Percentiles rank a stretch among this genome's conserved stretches.
phyloP scores from a whole-genome alignment of 2,329 filamentous ascomycete genomes.

The Neofusicoccum umdonicola region DNA sequence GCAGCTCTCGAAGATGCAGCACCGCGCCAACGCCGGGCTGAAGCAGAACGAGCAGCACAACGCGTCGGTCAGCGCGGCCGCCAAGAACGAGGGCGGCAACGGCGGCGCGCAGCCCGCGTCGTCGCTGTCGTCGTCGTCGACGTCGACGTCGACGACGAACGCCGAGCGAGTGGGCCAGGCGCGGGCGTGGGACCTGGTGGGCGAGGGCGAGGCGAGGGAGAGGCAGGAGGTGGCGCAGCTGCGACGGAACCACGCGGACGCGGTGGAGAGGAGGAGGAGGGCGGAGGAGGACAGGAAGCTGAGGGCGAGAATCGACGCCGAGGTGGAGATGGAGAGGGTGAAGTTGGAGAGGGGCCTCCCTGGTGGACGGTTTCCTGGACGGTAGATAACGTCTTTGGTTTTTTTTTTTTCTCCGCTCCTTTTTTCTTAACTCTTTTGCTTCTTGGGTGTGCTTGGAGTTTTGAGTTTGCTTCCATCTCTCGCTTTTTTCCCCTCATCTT shows the following conservation, averaged over 20 bases:
- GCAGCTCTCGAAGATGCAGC: not conserved
- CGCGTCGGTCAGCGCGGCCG: not conserved
- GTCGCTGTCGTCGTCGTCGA: too few relatives aligned
- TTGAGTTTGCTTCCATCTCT: too few relatives aligned
- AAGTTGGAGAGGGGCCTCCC: not conserved
- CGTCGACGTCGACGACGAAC: too few relatives aligned
- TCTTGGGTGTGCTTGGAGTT: too few relatives aligned
- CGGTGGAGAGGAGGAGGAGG: not conserved
- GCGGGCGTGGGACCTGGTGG: not conserved
- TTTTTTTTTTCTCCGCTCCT: not conserved
- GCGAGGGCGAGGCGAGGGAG: not conserved
- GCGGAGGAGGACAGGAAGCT: not conserved
- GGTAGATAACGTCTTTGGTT: too few relatives aligned
- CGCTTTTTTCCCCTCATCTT: too few relatives aligned
- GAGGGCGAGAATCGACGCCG: not conserved
- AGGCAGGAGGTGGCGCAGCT: not conserved
- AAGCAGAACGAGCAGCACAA: not conserved
- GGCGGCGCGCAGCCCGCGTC: too few relatives aligned
- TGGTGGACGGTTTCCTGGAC: not conserved
- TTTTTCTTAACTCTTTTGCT: not conserved
- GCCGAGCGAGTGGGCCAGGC: not conserved
- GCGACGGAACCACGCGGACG: too few relatives aligned
- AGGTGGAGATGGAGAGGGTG: not conserved
- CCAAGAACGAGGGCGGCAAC: too few relatives aligned
- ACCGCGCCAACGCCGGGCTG: not conserved